These are phyloP conservation scores for Lasiosphaeria miniovina DNA, from an alignment of 495 filamentous ascomycete species.

Conservation along the genomic window DNA sequence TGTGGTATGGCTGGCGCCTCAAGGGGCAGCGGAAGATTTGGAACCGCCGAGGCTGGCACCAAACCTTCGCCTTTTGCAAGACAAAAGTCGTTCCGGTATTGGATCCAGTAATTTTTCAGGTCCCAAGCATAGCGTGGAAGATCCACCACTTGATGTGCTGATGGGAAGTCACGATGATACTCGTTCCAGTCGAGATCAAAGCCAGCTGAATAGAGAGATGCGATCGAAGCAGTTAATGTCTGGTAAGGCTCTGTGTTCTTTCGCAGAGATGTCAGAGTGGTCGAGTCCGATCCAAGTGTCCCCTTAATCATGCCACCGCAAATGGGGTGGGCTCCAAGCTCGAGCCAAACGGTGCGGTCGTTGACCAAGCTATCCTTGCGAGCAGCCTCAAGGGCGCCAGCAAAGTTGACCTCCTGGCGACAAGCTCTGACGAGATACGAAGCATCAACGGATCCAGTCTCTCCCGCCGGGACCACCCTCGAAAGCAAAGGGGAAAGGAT, in stretches of 20 bases:
- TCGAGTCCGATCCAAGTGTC: conserved; percentile 29
- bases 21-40: conserved; percentile 33
- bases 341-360: conserved; percentile 41
- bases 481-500: conserved; percentile 59
- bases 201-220: conserved; percentile 3
- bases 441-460: conserved; percentile 39
- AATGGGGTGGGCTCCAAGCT: conserved; percentile 61
- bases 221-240: conserved; percentile 5
- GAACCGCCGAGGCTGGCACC: conserved; percentile 37
- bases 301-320: conserved; percentile 57
- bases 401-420: conserved; percentile 56
- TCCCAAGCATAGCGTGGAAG: conserved; percentile 54
- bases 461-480: conserved; percentile 45
- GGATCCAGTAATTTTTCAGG: conserved; percentile 67
- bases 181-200: conserved; percentile 10
- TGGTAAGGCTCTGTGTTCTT: conserved; percentile 2
- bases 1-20: neutral
- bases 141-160: conserved; percentile 28
- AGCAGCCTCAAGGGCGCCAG: conserved; percentile 47
- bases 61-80: conserved; percentile 54
- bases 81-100: conserved; percentile 57
- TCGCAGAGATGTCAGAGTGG: conserved; percentile 7
- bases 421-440: conserved; percentile 48
- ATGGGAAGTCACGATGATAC: conserved; percentile 10
- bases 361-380: conserved; percentile 11